These are phyloP conservation scores for Colletotrichum orchidophilum DNA, from an alignment of 2,329 filamentous ascomycete genomes.

Conservation along the genomic window DNA sequence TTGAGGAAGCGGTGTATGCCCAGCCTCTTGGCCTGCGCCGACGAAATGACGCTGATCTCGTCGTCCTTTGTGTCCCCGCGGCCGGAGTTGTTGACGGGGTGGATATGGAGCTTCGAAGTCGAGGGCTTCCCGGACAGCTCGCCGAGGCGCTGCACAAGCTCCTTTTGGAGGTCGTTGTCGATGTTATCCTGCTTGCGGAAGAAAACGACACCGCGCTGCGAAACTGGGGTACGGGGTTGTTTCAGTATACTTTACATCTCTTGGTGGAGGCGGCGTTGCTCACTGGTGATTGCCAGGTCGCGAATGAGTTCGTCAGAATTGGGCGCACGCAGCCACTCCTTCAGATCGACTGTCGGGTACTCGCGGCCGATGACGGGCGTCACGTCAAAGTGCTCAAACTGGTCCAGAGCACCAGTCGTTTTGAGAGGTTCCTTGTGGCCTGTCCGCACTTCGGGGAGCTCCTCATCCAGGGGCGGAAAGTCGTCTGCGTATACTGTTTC, in stretches of 20 bases:
- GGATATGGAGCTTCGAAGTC: conserved; percentile 67
- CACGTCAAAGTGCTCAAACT: conserved; percentile 64
- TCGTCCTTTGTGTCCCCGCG: conserved; percentile 63
- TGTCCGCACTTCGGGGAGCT: conserved; percentile 25
- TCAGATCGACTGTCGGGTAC: conserved; percentile 66
- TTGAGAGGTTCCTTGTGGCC: conserved; percentile 51
- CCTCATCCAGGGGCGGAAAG: conserved; percentile 2
- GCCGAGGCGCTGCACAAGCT: conserved; percentile 69
- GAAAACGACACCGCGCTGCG: conserved; percentile 75
- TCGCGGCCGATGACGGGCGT: conserved; percentile 72
- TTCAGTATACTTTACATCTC: background rate
- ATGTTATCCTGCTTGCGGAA: conserved; percentile 72
- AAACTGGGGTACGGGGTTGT: conserved; percentile 57
- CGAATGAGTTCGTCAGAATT: conserved; percentile 71
- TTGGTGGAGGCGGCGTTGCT: conserved; percentile 18
- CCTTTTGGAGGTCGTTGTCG: conserved; percentile 71
- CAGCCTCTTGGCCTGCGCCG: conserved; percentile 61
- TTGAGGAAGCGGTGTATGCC: conserved; percentile 50
- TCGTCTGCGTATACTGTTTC: background rate
- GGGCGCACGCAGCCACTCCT: conserved; percentile 67
- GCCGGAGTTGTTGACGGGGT: conserved; percentile 64
- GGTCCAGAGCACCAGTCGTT: conserved; percentile 59
- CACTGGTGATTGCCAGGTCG: conserved; percentile 75
- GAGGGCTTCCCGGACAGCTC: conserved; percentile 65
- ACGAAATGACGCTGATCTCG: conserved; percentile 72